These are phyloP conservation scores for Eimeria necatrix DNA, from an alignment of 169 alveolate species.

Conservation along the genomic window DNA sequence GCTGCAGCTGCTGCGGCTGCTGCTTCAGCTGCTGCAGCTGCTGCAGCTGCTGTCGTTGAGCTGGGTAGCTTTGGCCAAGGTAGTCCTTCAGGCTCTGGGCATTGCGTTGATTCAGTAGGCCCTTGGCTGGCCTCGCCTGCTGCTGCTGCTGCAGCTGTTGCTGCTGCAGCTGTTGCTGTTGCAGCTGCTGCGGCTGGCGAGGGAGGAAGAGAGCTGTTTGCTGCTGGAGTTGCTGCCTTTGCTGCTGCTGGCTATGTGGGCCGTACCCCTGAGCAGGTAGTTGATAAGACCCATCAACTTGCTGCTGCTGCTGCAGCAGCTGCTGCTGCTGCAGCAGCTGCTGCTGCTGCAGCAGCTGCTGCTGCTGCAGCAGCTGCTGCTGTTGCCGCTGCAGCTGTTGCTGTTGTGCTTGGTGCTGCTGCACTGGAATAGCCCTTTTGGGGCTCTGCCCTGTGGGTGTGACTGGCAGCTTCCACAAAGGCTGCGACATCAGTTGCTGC, in stretches of 20 bases:
- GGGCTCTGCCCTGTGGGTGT: not conserved
- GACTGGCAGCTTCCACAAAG: not conserved
- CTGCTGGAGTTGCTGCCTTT: not conserved
- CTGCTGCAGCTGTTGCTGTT: conserved; percentile 16
- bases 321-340: not conserved
- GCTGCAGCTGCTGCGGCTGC: not conserved
- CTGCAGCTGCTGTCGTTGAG: not conserved
- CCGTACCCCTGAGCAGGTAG: not conserved
- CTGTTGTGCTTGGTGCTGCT: not conserved
- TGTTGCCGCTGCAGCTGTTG: not conserved
- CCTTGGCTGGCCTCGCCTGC: not conserved
- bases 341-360: not conserved
- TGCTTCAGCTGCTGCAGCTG: not conserved
- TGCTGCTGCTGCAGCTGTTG: not conserved
- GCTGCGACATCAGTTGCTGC: conserved; percentile 8
- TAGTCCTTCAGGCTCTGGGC: conserved; percentile 23
- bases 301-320: conserved; percentile 47
- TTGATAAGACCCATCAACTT: not conserved
- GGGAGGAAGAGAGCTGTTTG: not conserved
- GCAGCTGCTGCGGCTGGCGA: not conserved
- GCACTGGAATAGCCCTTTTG: not conserved
- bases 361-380: conserved; percentile 9
- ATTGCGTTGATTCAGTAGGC: not conserved
- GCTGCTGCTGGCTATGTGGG: not conserved
- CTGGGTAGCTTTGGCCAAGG: not conserved